Conservation (phyloP, 768 basidiomycete genomes). For the Agrocybe chaxingu region DNA sequence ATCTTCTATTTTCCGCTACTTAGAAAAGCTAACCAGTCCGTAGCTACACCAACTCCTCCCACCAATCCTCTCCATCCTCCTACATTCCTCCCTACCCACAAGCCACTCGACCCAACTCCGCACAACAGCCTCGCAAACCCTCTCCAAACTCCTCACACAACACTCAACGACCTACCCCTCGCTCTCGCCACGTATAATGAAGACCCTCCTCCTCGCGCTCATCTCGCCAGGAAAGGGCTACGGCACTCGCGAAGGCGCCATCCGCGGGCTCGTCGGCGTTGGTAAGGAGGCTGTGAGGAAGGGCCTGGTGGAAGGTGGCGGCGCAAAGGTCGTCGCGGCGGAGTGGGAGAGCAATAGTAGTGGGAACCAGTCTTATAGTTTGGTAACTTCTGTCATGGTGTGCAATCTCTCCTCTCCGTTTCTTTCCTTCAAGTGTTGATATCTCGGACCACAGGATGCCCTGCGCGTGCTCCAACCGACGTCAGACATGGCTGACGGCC, state of each 20-base stretch:
- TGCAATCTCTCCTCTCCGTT: slow-evolving; percentile 12
- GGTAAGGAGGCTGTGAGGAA: slow-evolving; percentile 84
- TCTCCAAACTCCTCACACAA: slow-evolving; percentile 76
- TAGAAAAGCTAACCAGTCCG: slow-evolving; percentile 1
- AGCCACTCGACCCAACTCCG: slow-evolving; percentile 72
- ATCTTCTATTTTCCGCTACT: not conserved
- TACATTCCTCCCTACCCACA: slow-evolving; percentile 81
- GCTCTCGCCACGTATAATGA: slow-evolving; percentile 86
- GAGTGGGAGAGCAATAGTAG: slow-evolving; percentile 46
- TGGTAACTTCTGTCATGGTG: slow-evolving; percentile 66
- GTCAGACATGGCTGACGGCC: slow-evolving; percentile 54
- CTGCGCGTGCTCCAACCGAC: slow-evolving; percentile 55
- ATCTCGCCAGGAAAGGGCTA: slow-evolving; percentile 67
- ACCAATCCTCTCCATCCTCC: slow-evolving; percentile 84
- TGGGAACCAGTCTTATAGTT: slow-evolving; percentile 32
- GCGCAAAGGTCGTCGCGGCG: slow-evolving; percentile 69
- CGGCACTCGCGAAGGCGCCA: slow-evolving; percentile 86
- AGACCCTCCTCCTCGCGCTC: slow-evolving; percentile 87
- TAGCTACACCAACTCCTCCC: slow-evolving; percentile 96
- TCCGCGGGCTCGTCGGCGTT: slow-evolving; percentile 81
- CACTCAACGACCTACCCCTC: slow-evolving; percentile 89
- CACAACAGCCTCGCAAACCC: slow-evolving; percentile 76
- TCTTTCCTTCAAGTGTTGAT: not conserved
- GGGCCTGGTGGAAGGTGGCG: slow-evolving; percentile 78
- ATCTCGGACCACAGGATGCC: slow-evolving; percentile 44